Evolutionary conservation across 1,284 basidiomycete genomes (phyloP), one percentile per base, ranked within the genome.

Genomic region (Rhodotorula sp.): DNA sequence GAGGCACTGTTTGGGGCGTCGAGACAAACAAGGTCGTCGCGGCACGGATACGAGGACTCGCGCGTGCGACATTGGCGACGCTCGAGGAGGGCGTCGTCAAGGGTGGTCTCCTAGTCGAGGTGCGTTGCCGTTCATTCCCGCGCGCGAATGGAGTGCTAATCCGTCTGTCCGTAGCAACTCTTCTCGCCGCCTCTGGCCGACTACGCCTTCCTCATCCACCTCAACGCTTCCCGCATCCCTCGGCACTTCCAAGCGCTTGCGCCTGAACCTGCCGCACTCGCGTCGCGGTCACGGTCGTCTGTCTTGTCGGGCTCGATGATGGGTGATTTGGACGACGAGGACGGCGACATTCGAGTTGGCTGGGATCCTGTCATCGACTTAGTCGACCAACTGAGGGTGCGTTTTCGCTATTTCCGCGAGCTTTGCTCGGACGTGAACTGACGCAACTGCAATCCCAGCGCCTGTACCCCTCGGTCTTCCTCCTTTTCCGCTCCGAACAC

Each of bases 131-230:
- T 31, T 50, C 8, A 20, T 37, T 59, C 18, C 18, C 31, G 30
- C 20, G 2, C 37, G 62, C 18, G 15, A 7, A 7, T 15, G 20
- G 30, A 2, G 15, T 9, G 37, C 67, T 69, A 50, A 72, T 51
- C 2, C 6, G 10, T 2, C 5, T 40, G 11, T 16, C n/a, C 51
- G 30, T 75, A 94, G 89, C 83, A 85, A 26, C 83, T 98, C 59
- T 96, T 98, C 81, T 82, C 86, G 15, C 92, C 96, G 74, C 90
- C 94, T 0, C 85, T 86, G 0, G 82, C 86, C 15, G 89, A 94
- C 77, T 99, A 96, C 79, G 90, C 97, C 76, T 86, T 96, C 75
- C 75, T 96, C 30, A 83, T 99, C 47, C 85, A 89, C 67, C 84
- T 99, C 26, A 83, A 92, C 48, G 84, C 87, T 0, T 67, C 81